A percentile compares a stretch with the other conserved stretches of the same genome.
Evolutionary conservation across 1,139 yeast species (phyloP).

Genomic region (Geotrichum australiense): DNA sequence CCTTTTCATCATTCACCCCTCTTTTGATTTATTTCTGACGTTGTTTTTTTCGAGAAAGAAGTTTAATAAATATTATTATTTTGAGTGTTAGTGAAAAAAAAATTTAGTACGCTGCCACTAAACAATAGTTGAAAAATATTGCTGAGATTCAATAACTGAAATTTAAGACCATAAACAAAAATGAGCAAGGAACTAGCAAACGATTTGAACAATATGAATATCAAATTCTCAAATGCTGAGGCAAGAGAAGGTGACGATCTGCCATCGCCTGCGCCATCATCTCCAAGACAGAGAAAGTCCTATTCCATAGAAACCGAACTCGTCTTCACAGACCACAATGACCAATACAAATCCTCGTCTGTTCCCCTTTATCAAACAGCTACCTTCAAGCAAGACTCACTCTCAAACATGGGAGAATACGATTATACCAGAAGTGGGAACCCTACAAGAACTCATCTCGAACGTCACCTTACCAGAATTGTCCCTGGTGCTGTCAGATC

Average conservation of each 20-base stretch:
- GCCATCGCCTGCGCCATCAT: conserved; percentile 37
- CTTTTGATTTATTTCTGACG: too few relatives aligned
- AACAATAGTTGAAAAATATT: too few relatives aligned
- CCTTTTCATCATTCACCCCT: too few relatives aligned
- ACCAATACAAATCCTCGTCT: conserved; percentile 73
- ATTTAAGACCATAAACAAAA: too few relatives aligned
- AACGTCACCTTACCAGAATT: conserved; percentile 66
- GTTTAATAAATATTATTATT: too few relatives aligned
- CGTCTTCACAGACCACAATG: conserved; percentile 58
- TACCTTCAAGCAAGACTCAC: conserved; percentile 77
- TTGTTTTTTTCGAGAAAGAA: too few relatives aligned
- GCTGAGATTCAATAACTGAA: too few relatives aligned
- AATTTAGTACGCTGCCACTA: too few relatives aligned
- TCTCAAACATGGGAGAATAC: conserved; percentile 72
- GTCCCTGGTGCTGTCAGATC: conserved; percentile 63
- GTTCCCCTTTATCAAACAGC: conserved; percentile 92
- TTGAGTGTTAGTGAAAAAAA: background rate
- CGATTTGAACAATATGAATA: too few relatives aligned
- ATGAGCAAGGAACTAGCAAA: too few relatives aligned
- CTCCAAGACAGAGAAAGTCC: conserved; percentile 28
- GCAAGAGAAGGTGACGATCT: conserved; percentile 26
- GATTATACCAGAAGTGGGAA: conserved; percentile 94
- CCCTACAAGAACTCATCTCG: conserved; percentile 79
- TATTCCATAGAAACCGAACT: conserved; percentile 61
- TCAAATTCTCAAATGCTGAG: conserved; percentile 11